These are phyloP conservation scores for Calonectria pteridis DNA, from an alignment of 2,329 filamentous ascomycete genomes.

Conservation along the genomic window DNA sequence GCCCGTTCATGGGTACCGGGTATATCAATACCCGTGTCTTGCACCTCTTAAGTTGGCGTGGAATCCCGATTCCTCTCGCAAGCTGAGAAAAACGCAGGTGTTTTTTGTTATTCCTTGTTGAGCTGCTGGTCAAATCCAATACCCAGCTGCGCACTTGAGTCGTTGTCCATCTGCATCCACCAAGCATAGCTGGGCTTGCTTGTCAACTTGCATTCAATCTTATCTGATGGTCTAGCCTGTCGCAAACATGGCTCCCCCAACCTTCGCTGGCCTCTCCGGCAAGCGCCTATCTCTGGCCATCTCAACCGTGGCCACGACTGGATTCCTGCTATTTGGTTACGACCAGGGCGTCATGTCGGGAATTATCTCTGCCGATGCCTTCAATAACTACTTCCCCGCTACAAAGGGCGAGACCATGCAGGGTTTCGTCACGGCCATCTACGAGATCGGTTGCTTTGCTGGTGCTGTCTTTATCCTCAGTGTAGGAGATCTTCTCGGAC, in stretches of 20 bases:
- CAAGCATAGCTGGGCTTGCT: slow-evolving; percentile 37
- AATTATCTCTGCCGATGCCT: slow-evolving; percentile 64
- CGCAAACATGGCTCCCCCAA: slow-evolving; percentile 63
- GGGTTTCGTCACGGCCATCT: slow-evolving; percentile 62
- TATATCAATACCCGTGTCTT: slow-evolving; percentile 30
- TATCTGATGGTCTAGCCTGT: background rate
- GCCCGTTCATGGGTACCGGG: background rate
- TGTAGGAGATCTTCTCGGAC: slow-evolving; percentile 65
- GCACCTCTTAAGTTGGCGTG: slow-evolving; percentile 1
- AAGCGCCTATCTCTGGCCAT: slow-evolving; percentile 67
- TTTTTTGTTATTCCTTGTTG: background rate
- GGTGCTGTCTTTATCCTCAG: slow-evolving; percentile 63
- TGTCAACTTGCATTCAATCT: background rate
- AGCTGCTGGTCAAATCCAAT: background rate
- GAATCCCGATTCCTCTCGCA: background rate
- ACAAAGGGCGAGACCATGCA: slow-evolving; percentile 61
- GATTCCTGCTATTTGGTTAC: slow-evolving; percentile 72
- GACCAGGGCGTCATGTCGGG: slow-evolving; percentile 68
- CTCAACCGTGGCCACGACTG: slow-evolving; percentile 73
- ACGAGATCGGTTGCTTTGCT: slow-evolving; percentile 65
- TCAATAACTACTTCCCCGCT: slow-evolving; percentile 60
- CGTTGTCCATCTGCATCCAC: background rate
- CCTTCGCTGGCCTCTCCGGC: slow-evolving; percentile 71
- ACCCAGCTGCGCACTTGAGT: background rate
- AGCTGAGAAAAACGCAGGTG: background rate